Conservation (phyloP, 2,329 filamentous ascomycete species). For the Westerdykella sp. region DNA sequence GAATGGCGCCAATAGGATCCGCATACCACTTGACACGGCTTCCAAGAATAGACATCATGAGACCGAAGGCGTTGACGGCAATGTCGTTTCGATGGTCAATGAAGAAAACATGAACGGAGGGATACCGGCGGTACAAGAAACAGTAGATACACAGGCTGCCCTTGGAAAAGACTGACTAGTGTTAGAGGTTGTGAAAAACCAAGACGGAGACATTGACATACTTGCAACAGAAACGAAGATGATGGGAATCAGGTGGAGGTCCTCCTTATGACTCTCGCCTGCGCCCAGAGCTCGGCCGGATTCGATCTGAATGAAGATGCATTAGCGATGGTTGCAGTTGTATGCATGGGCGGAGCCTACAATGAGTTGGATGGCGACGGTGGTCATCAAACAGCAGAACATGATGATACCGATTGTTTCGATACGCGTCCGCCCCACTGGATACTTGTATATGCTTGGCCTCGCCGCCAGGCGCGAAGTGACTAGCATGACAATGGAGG, state of each 20-base stretch:
- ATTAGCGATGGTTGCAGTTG: slow-evolving; percentile 9
- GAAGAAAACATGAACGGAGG: slow-evolving; percentile 53
- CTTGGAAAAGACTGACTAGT: slow-evolving; percentile 46
- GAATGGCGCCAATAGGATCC: slow-evolving; percentile 56
- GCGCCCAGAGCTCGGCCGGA: slow-evolving; percentile 49
- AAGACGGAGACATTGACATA: slow-evolving; percentile 26
- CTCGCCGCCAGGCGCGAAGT: slow-evolving; percentile 55
- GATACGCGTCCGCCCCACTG: slow-evolving; percentile 56
- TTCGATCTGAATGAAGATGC: slow-evolving; percentile 42
- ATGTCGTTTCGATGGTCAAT: slow-evolving; percentile 55
- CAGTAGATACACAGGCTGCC: slow-evolving; percentile 50
- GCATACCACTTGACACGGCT: slow-evolving; percentile 52
- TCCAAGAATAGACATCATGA: slow-evolving; percentile 52
- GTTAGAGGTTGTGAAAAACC: slow-evolving; percentile 3
- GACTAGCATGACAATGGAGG: slow-evolving; percentile 56
- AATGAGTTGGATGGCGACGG: slow-evolving; percentile 57
- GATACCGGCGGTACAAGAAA: slow-evolving; percentile 48
- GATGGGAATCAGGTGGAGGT: slow-evolving; percentile 51
- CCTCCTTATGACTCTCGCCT: slow-evolving; percentile 39
- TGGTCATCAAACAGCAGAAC: slow-evolving; percentile 62
- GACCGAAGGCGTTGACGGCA: slow-evolving; percentile 50
- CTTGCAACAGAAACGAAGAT: slow-evolving; percentile 51
- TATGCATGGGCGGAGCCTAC: slow-evolving; percentile 34
- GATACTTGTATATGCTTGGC: slow-evolving; percentile 57
- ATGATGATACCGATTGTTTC: slow-evolving; percentile 61